Base-by-base conservation (phyloP, 2,329 filamentous ascomycete genomes). In the Exophiala phaeomuriformis region DNA sequence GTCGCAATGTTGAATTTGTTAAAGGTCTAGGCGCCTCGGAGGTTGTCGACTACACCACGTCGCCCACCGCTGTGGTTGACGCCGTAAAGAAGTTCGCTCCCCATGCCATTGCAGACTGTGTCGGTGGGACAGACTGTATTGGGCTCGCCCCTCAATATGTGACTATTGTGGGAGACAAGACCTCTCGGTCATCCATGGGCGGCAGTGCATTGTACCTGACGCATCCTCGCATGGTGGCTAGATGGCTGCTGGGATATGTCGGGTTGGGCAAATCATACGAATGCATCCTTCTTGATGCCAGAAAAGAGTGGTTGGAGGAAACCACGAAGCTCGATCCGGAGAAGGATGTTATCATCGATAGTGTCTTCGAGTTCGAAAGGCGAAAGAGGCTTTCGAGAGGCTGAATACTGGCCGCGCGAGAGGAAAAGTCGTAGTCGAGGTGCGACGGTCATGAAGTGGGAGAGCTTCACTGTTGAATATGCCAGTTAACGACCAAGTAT, bases 1-100 rank as follows among this genome's bases (percentile, higher is more conserved):
- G 69, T 0, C 65, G 66, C 2, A 86, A 85, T 64, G 69, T 75
- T 0, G 75, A 78, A 33, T 66, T 85, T 1, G 81, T 79, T 62
- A 74, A 75, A 56, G 67, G 68, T 2, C 66, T 85, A 1, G 83
- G 83, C 1, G 83, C 83, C 3, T 80, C 84, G 58, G 77, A 81
- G 52, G 74, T 83, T 27, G 72, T 84, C 44, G 79, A 85, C 61
- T 84, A 85, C 64, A 77, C 74, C 19, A 66, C 50, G 5, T 51
- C 43, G 6, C 40, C 69, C 0, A 65, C 68, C 30, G 68, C 82
- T 62, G 66, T 84, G 1, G 62, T 74, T 2, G 68, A 71, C 19
- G 65, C 64, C 2, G 66, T 85, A 3, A 73, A 72, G 55, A 65
- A 68, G 0, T 77, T 77, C 0, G 68, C 69, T 4, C 67, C 76